Evolutionary conservation across 1,284 basidiomycete genomes (phyloP).

Genomic region (Phylloboletellus chloephorus): DNA sequence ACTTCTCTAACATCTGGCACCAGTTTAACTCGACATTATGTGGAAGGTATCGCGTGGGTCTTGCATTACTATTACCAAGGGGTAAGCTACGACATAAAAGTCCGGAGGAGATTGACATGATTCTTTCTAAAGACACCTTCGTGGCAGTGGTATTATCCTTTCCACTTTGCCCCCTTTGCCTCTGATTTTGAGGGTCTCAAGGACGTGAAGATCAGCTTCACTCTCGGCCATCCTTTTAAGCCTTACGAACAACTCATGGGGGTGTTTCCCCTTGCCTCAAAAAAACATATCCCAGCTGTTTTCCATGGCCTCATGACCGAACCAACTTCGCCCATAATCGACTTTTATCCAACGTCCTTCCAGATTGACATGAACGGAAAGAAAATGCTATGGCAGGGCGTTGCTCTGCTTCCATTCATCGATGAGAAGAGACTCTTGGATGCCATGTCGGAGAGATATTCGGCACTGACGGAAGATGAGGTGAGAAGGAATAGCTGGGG

Average conservation of each 20-base stretch:
- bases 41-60: slow-evolving; percentile 97
- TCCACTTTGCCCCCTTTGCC: slow-evolving; percentile 97
- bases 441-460: slow-evolving; percentile 77
- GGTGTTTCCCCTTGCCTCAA: slow-evolving; percentile 76
- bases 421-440: slow-evolving; percentile 79
- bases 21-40: slow-evolving; percentile 80
- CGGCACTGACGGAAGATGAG: slow-evolving; percentile 77
- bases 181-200: slow-evolving; percentile 86
- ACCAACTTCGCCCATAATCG: slow-evolving; percentile 86
- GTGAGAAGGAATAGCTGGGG: slow-evolving; percentile 82
- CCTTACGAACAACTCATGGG: slow-evolving; percentile 98
- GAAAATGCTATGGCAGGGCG: slow-evolving; percentile 99
- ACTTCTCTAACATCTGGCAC: slow-evolving; percentile 14
- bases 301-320: slow-evolving; percentile 91
- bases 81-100: slow-evolving; percentile 31
- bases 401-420: slow-evolving; percentile 95
- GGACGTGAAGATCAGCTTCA: slow-evolving; percentile 76
- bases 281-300: slow-evolving; percentile 76
- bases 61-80: slow-evolving; percentile 98
- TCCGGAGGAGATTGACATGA: slow-evolving; percentile 10
- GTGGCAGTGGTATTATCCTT: slow-evolving; percentile 99
- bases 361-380: slow-evolving; percentile 99
- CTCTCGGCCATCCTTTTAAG: slow-evolving; percentile 83
- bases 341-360: slow-evolving; percentile 93
- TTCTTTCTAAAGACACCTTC: slow-evolving; percentile 68